Evolutionary conservation across 192 early-diverging fungal genomes (phyloP), one percentile per base, ranked within the genome.

Genomic region (Blastocladiella britannica): DNA sequence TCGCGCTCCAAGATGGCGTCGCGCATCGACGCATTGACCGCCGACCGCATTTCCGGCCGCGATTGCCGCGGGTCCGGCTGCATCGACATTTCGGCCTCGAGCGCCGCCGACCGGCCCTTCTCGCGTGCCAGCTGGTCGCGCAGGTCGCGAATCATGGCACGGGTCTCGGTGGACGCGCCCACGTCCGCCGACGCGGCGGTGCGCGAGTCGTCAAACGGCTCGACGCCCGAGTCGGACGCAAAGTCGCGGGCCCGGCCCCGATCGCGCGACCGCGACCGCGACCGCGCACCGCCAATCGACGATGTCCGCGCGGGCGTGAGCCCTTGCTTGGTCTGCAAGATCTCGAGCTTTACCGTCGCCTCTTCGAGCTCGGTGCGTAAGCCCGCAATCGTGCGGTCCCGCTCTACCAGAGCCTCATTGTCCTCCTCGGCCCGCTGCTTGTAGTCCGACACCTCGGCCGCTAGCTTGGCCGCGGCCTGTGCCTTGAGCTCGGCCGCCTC

Each of bases 301-400:
- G n/a, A n/a, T n/a, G n/a, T n/a, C n/a, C n/a, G n/a, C n/a, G n/a
- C n/a, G n/a, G n/a, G n/a, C n/a, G n/a, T n/a, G n/a, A n/a, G n/a
- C n/a, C n/a, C n/a, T n/a, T n/a, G 29, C 58, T 53, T 58, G 58
- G 61, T 23, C 25, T 58, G 55, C 18, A 58, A 53, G 58, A 75
- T 63, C 25, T 71, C 72, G 24, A 68, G 52, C 51, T 60, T 74
- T 57, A 58, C 72, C 71, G 66, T 59, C 8, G 61, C 53, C 37
- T 72, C 74, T 52, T 76, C 74, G 7, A 72, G 55, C 55, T 76
- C 72, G 27, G 61, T 55, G 1, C 61, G 54, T 7, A 76, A 60
- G 28, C 72, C 64, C 5, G 66, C 58, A 31, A 76, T 76, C 12
- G 51, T 65, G 7, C 72, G 61, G 54, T 76, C 72, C 58, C 70